phyloP scores from a whole-genome alignment of 116 monocot genomes.

The Phalaenopsis hybrid region DNA sequence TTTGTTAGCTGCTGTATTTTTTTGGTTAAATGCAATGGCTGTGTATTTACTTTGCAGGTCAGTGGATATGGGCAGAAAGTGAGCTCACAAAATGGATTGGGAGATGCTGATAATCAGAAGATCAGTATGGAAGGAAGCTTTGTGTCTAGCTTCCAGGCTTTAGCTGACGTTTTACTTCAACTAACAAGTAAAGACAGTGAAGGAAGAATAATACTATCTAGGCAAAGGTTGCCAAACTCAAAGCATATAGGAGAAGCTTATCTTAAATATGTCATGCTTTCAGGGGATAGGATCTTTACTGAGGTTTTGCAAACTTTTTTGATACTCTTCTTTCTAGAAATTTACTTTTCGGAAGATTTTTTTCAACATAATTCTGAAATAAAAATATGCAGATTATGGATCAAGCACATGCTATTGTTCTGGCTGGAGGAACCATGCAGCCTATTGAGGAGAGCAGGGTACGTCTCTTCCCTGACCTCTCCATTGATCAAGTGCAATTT shows the following conservation, averaged over 20 bases:
- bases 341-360: not conserved
- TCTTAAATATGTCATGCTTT: constrained; percentile 96
- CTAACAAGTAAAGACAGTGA: constrained; percentile 69
- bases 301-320: constrained; percentile 38
- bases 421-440: constrained; percentile 90
- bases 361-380: not conserved
- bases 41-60: constrained; percentile 39
- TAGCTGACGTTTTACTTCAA: constrained; percentile 65
- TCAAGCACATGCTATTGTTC: constrained; percentile 66
- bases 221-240: constrained; percentile 18
- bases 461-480: constrained; percentile 69
- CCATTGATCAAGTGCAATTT: constrained; percentile 49
- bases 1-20: not conserved
- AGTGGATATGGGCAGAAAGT: constrained; percentile 70
- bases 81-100: constrained; percentile 13
- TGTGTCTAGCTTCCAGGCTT: constrained; percentile 69
- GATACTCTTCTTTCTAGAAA: not conserved
- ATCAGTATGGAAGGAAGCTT: constrained; percentile 41
- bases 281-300: constrained; percentile 77
- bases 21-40: not conserved
- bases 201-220: constrained; percentile 81
- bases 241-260: constrained; percentile 43
- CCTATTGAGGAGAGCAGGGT: constrained; percentile 91
- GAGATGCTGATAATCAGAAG: constrained; percentile 15
- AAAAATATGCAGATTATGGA: constrained; percentile 44